Evolutionary conservation across 2,329 filamentous ascomycete genomes (phyloP), one percentile per base, ranked within the genome.

Genomic region (Fusarium nelsonii): DNA sequence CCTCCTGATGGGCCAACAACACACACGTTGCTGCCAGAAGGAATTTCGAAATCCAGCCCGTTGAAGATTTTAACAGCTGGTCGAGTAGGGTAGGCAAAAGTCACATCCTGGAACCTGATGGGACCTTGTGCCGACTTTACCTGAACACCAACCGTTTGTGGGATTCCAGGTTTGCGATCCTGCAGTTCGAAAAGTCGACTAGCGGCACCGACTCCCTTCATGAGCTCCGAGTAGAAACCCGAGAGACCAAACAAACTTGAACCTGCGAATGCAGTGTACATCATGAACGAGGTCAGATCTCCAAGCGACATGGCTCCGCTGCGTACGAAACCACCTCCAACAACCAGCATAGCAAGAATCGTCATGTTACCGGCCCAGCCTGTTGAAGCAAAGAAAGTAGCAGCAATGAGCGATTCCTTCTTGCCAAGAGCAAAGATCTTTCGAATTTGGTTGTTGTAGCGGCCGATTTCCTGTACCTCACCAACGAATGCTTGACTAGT

Each of bases 191-290:
- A 99, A 2, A 99, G 85, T 63, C 96, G 91, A 75, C 92, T 97
- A n/a, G 96, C 96, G 41, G 96, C 96, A 74, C 97, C 96, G 6
- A 97, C 95, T 41, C 97, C 97, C 80, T 99, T 99, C 96, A 99
- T 99, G 65, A 99, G 85, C 78, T 99, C 96, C 0, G 94, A 97
- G 80, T 97, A 99, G 81, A 99, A 99, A 58, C 92, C 93, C 6
- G 94, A 97, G 3, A 99, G 84, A 6, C 96, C 96, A 73, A 98
- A 97, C 68, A 99, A 87, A 80, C 93, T 97, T 49, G 92, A 96
- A 4, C 89, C 89, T 8, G 89, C 88, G 78, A 90, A 98, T 5
- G 93, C 95, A 4, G 94, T 97, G 80, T 98, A 99, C 95, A 99
- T 98, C 82, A 99, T 87, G 81, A 99, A 99, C 0, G 94, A 97